phyloP scores from a whole-genome alignment of 305 asterid species.

The Fraxinus platypoda region DNA sequence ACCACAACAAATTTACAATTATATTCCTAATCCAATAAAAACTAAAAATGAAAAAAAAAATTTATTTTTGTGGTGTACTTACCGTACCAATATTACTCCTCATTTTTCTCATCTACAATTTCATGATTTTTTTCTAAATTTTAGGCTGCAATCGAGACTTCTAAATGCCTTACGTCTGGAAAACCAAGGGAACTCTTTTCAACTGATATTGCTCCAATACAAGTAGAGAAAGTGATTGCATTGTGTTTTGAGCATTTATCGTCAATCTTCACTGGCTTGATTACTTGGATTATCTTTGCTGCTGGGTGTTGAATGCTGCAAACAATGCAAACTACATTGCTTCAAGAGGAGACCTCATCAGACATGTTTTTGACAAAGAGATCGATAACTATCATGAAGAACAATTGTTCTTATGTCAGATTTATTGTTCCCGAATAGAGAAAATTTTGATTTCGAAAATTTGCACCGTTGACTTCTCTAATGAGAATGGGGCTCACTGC shows the following conservation, averaged over 20 bases:
- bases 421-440: constrained; percentile 76
- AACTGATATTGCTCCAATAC: constrained; percentile 51
- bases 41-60: no score
- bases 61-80: no score
- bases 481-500: constrained; percentile 32
- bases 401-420: constrained; percentile 69
- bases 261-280: constrained; percentile 52
- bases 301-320: constrained; percentile 54
- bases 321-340: constrained; percentile 39
- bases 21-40: no score
- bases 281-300: constrained; percentile 67
- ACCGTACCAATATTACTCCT: no score
- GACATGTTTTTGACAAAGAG: constrained; percentile 92
- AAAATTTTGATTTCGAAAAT: constrained; percentile 39
- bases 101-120: no score
- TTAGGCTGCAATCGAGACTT: no score
- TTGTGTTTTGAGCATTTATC: constrained; percentile 73
- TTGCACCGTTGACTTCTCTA: constrained; percentile 18
- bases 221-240: constrained; percentile 88
- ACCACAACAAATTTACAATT: no score
- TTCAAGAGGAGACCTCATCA: constrained; percentile 71
- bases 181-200: constrained; percentile 15
- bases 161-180: constrained; percentile 42
- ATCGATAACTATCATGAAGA: constrained; percentile 95
- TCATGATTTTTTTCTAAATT: no score